Percentiles rank a stretch among this genome's conserved stretches.
Conservation (phyloP, 148 eudicot genomes). For the Chenopodium suecicum region DNA sequence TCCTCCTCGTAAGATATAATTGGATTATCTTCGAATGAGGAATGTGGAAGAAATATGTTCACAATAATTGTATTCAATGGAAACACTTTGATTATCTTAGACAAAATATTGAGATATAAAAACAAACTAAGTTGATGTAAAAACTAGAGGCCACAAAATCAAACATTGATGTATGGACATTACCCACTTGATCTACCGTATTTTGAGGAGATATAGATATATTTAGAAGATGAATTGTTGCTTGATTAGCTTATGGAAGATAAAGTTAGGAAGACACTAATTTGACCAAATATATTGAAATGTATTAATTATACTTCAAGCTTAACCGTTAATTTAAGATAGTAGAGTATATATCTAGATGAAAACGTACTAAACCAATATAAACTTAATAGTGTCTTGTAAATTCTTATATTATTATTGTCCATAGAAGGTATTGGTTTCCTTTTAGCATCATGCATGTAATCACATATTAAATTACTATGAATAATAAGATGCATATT, state of each 20-base stretch:
- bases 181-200: not conserved
- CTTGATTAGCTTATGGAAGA: not conserved
- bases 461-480: too few species aligned
- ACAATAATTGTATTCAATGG: not conserved
- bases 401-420: too few species aligned
- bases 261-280: not conserved
- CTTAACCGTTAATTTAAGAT: not conserved
- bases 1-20: constrained; percentile 14
- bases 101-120: not conserved
- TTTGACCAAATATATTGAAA: not conserved
- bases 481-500: too few species aligned
- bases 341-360: not conserved
- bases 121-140: too few species aligned
- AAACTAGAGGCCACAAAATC: constrained; percentile 15
- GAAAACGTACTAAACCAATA: not conserved
- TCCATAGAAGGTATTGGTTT: too few species aligned
- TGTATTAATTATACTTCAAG: too few species aligned
- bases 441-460: too few species aligned
- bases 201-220: constrained; percentile 6
- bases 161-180: constrained; percentile 11
- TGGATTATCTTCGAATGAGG: constrained; percentile 1
- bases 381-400: too few species aligned
- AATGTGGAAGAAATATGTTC: constrained; percentile 20
- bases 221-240: not conserved
- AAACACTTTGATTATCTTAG: not conserved